Base-by-base conservation (phyloP, 345 rosid genomes). In the Xanthoceras sorbifolium region DNA sequence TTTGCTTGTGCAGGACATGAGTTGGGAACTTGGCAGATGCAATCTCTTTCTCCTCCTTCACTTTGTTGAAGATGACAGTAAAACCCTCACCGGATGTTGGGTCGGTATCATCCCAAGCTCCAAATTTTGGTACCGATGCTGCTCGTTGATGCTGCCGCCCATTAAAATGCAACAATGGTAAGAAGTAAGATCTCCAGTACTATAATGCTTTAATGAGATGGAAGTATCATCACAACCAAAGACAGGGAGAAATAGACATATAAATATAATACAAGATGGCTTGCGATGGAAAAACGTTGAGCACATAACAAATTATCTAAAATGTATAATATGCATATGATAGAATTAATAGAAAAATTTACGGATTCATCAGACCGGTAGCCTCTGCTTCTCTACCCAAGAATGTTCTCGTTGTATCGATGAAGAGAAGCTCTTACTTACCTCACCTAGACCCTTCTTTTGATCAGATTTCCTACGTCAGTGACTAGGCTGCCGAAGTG, bases 21-120 rank as follows among this genome's bases (percentile, higher is more conserved):
- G 77, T 11, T 0, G 86, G 80, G 61, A 74, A 52, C 3, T 61
- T 70, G 55, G 81, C n/a, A 8, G 86, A 70, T 22, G 82, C 62
- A 64, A 18, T 54, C 50, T 80, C 83, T 66, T 80, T 88, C 67
- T 88, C 93, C 80, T 84, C 82, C 80, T 85, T 85, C 81, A 82
- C 90, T 50, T 79, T 76, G 82, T 78, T 71, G 78, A 85, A 86
- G 42, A 88, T 80, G 50, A 75, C 83, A 3, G 89, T 84, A 67
- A 82, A 87, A 26, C 87, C 78, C 69, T 84, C 89, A 34, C 89
- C 89, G 14, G 89, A 83, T 28, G 22, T 67, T 3, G 87, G 90
- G 70, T 85, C 93, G 9, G 57, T 62, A 48, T 89, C 89, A 73
- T 89, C 89, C 93, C 93, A 86, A 1, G 86, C 87, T 28, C 91